Base-by-base conservation (phyloP, 352 stramenopile genomes). In the Globisporangium acanthophoron region DNA sequence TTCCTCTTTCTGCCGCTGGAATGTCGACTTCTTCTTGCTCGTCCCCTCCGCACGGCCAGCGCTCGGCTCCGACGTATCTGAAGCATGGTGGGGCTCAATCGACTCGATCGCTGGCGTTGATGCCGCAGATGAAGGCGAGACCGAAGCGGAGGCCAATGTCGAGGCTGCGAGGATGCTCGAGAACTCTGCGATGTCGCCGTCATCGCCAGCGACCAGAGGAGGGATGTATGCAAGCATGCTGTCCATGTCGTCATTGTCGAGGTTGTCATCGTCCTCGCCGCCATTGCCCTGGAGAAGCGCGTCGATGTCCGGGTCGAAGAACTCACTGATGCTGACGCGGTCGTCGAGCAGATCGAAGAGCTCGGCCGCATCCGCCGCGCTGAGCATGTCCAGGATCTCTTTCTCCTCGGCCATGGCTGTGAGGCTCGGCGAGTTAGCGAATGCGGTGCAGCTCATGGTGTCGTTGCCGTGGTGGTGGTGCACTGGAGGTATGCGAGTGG, bases 371-470 rank as follows among this genome's bases (percentile, higher is more conserved):
- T 49, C 44, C 15, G 16, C 35, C 15, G 18, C 18, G n/a, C n/a
- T 73, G 16, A 75, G 51, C 4, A 67, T 44, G 15, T 70, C 70
- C 9, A 69, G 63, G 51, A 73, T 56, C n/a, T 57, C 59, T 41
- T 35, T 70, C 41, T 29, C 52, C 12, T 40, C 52, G 27, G 29
- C 1, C 24, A 39, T 21, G 31, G 33, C 49, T 8, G 29, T 16
- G 29, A 21, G 6, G 5, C 15, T 27, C 12, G 13, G 18, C 49
- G n/a, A 44, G 27, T 43, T 54, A 8, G 31, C n/a, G 29, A 24
- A 41, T 52, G 47, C 47, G 15, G n/a, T 24, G 16, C 43, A 48
- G 20, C 20, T 24, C 43, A 48, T 48, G 20, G 18, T 5, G 43
- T 48, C 20, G 5, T 27, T 5, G 43, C 27, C 6, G 43, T 13